Evolutionary conservation across 441 rosid genomes (phyloP).

Genomic region (Euphorbia schlechtendalii): DNA sequence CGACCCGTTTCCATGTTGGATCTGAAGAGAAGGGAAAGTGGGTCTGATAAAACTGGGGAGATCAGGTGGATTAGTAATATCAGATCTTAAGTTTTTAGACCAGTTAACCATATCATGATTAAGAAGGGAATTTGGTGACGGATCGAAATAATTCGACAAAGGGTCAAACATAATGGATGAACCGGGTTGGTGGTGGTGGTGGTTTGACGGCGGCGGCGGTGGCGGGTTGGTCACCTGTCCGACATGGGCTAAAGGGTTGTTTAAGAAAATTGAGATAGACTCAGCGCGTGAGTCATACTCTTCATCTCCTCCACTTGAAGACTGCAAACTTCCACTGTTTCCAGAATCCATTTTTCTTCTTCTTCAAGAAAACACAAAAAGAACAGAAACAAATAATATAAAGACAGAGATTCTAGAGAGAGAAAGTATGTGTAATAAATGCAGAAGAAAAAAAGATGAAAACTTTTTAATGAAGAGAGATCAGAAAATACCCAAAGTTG

Average conservation of each 20-base stretch:
- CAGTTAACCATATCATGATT: constrained; percentile 32
- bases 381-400: constrained; percentile 16
- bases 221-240: constrained; percentile 25
- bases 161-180: constrained; percentile 23
- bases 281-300: constrained; percentile 53
- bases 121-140: constrained; percentile 31
- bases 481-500: constrained; percentile 30
- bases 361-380: neutral
- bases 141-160: constrained; percentile 28
- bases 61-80: constrained; percentile 37
- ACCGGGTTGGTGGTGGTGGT: constrained; percentile 5
- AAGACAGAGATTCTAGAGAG: constrained; percentile 17
- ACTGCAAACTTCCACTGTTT: constrained; percentile 67
- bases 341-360: constrained; percentile 53
- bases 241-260: constrained; percentile 33
- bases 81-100: constrained; percentile 35
- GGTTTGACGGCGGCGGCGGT: constrained; percentile 12
- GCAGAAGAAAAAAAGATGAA: constrained; percentile 24
- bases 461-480: constrained; percentile 22
- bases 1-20: constrained; percentile 13
- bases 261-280: constrained; percentile 37
- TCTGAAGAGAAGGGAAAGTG: constrained; percentile 21
- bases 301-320: constrained; percentile 63
- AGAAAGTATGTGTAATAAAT: constrained; percentile 15
- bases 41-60: constrained; percentile 28